These are phyloP conservation scores for Geopyxis carbonaria DNA, from an alignment of 495 filamentous ascomycete species.

Conservation along the genomic window DNA sequence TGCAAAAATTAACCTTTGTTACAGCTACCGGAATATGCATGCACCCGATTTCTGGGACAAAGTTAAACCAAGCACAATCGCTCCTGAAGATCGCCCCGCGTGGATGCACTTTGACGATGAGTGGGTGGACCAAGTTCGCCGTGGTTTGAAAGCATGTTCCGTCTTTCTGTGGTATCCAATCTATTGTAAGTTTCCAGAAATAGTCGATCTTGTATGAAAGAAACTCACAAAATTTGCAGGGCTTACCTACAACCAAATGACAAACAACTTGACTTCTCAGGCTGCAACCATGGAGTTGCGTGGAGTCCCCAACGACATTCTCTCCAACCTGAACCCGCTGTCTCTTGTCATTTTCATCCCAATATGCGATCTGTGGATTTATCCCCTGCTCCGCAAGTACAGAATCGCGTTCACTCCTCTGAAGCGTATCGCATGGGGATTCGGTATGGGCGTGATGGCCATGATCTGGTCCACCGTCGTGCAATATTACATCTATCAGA, in stretches of 20 bases:
- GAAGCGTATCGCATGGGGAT: slow-evolving; percentile 55
- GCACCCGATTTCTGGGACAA: slow-evolving; percentile 43
- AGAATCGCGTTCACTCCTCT: slow-evolving; percentile 54
- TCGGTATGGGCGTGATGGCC: slow-evolving; percentile 38
- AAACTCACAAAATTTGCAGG: slow-evolving; percentile 4
- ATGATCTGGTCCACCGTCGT: slow-evolving; percentile 51
- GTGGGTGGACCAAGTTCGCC: slow-evolving; percentile 54
- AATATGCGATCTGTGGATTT: slow-evolving; percentile 50
- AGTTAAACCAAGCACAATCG: slow-evolving; percentile 46
- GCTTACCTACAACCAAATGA: slow-evolving; percentile 32
- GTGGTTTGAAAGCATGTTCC: slow-evolving; percentile 51
- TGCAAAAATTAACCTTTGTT: neutral
- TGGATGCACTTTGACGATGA: slow-evolving; percentile 64
- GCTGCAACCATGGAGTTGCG: slow-evolving; percentile 52
- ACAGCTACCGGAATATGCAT: slow-evolving; percentile 37
- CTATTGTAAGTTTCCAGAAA: slow-evolving; percentile 27
- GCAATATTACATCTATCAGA: slow-evolving; percentile 54
- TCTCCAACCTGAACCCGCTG: slow-evolving; percentile 63
- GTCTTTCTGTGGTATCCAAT: slow-evolving; percentile 46
- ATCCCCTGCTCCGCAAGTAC: slow-evolving; percentile 44
- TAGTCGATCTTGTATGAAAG: neutral
- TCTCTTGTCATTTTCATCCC: slow-evolving; percentile 66
- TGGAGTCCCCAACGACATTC: slow-evolving; percentile 57
- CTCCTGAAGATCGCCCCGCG: slow-evolving; percentile 29
- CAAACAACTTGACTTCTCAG: slow-evolving; percentile 58